Percentiles rank a stretch among this genome's conserved stretches.
These are phyloP conservation scores for Pseudozyma sp. DNA, from an alignment of 1,284 basidiomycete genomes.

Conservation along the genomic window DNA sequence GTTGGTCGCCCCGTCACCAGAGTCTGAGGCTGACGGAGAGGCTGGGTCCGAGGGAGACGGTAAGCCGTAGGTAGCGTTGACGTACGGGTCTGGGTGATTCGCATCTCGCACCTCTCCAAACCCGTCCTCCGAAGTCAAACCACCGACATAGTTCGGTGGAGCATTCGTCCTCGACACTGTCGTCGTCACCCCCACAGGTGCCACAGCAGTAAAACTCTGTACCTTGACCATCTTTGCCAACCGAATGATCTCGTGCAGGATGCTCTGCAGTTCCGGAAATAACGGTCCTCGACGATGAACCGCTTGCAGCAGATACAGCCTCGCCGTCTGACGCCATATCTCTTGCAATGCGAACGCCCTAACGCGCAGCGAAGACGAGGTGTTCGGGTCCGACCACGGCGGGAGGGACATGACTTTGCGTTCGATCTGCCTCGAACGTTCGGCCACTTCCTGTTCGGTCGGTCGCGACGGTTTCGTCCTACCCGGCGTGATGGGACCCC, in stretches of 20 bases:
- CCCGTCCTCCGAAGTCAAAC: slow-evolving; percentile 9
- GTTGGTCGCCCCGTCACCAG: background rate
- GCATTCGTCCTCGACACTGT: background rate
- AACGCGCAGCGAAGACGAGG: slow-evolving; percentile 33
- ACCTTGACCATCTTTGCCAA: slow-evolving; percentile 45
- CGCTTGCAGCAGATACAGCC: slow-evolving; percentile 48
- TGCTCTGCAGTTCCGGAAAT: slow-evolving; percentile 38
- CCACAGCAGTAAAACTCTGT: slow-evolving; percentile 21
- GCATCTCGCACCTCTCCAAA: slow-evolving; percentile 14
- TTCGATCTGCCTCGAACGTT: slow-evolving; percentile 34
- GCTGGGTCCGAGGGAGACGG: background rate
- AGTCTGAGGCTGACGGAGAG: background rate
- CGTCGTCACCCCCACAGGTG: slow-evolving; percentile 3
- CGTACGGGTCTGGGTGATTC: slow-evolving; percentile 24
- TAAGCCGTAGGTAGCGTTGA: slow-evolving; percentile 19
- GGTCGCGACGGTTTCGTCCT: slow-evolving; percentile 12
- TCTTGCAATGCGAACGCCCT: slow-evolving; percentile 50
- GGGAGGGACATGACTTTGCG: slow-evolving; percentile 40
- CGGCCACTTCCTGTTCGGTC: slow-evolving; percentile 26
- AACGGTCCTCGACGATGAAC: slow-evolving; percentile 50
- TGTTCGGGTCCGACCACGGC: slow-evolving; percentile 41
- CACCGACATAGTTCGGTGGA: slow-evolving; percentile 34
- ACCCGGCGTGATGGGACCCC: slow-evolving; percentile 28
- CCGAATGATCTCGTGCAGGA: slow-evolving; percentile 50
- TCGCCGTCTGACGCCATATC: slow-evolving; percentile 51